Percentiles rank a stretch among this genome's conserved stretches.
Evolutionary conservation across 1,139 yeast species (phyloP).

Genomic region (Pneumocystis murina): DNA sequence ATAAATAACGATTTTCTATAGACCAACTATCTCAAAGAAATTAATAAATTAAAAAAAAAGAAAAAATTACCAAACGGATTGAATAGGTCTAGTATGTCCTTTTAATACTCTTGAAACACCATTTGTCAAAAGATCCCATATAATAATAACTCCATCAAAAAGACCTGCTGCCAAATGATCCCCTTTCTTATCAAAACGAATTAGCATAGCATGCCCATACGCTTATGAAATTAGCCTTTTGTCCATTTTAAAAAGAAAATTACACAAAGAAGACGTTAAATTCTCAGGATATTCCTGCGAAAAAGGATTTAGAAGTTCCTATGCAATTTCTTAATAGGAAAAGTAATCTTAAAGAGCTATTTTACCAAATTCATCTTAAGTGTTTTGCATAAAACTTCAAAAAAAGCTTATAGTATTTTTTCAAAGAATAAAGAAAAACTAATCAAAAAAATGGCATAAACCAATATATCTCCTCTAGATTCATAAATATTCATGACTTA

Average conservation of each 20-base stretch:
- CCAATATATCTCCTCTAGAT: too few relatives aligned
- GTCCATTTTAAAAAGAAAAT: conserved; percentile 10
- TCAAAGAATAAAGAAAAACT: too few relatives aligned
- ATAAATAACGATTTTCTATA: conserved; percentile 48
- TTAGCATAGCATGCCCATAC: conserved; percentile 59
- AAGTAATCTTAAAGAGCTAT: background rate
- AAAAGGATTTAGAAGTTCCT: conserved; percentile 81
- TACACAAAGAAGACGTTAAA: conserved; percentile 42
- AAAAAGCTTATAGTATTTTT: too few relatives aligned
- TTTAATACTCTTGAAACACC: conserved; percentile 39
- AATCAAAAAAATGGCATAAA: too few relatives aligned
- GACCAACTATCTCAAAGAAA: conserved; percentile 43
- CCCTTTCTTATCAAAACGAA: conserved; percentile 61
- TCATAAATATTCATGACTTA: too few relatives aligned
- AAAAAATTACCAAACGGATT: conserved; percentile 34
- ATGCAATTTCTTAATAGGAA: conserved; percentile 39
- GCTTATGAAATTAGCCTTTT: conserved; percentile 16
- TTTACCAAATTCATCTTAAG: background rate
- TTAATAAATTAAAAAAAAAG: background rate
- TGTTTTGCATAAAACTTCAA: too few relatives aligned
- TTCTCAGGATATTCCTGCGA: conserved; percentile 87
- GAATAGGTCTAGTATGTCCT: conserved; percentile 61
- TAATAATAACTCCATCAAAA: conserved; percentile 59
- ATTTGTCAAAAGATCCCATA: conserved; percentile 62
- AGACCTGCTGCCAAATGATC: conserved; percentile 83